phyloP scores from a whole-genome alignment of 2,329 filamentous ascomycete genomes.

The Passalora sequoiae region DNA sequence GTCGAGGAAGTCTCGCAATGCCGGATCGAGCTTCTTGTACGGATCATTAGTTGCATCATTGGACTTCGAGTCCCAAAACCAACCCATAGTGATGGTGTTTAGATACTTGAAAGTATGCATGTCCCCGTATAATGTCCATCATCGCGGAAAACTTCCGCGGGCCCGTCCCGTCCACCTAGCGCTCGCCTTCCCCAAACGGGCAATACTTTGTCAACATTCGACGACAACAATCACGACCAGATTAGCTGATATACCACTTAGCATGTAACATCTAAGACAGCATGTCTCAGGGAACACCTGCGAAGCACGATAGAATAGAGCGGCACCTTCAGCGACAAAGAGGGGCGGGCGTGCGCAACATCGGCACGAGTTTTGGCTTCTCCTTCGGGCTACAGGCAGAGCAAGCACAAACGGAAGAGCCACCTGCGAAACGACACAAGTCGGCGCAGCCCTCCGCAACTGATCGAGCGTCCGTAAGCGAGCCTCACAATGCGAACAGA shows the following conservation, averaged over 20 bases:
- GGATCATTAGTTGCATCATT: slow-evolving; percentile 55
- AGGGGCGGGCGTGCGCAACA: slow-evolving; percentile 29
- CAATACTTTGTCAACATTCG: too few relatives aligned
- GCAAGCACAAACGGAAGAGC: slow-evolving; percentile 11
- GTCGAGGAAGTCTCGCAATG: slow-evolving; percentile 76
- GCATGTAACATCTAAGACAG: too few relatives aligned
- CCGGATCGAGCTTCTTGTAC: slow-evolving; percentile 71
- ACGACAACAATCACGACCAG: too few relatives aligned
- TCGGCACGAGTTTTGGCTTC: slow-evolving; percentile 31
- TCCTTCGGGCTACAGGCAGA: slow-evolving; percentile 19
- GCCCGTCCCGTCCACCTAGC: too few relatives aligned
- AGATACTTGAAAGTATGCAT: slow-evolving; percentile 14
- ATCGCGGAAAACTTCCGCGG: too few relatives aligned
- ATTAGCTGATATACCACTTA: too few relatives aligned
- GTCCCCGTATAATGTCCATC: too few relatives aligned
- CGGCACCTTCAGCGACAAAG: slow-evolving; percentile 32
- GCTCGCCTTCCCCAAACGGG: too few relatives aligned
- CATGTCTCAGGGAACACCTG: slow-evolving; percentile 28
- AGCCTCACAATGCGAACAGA: too few relatives aligned
- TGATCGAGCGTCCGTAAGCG: background rate
- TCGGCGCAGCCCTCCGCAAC: background rate
- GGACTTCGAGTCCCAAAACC: slow-evolving; percentile 53
- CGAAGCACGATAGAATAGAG: slow-evolving; percentile 29
- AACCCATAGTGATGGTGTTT: slow-evolving; percentile 51
- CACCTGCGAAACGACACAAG: slow-evolving; percentile 24